Base-by-base conservation (phyloP, 2,329 filamentous ascomycete genomes). In the Xylariaceae sp. region DNA sequence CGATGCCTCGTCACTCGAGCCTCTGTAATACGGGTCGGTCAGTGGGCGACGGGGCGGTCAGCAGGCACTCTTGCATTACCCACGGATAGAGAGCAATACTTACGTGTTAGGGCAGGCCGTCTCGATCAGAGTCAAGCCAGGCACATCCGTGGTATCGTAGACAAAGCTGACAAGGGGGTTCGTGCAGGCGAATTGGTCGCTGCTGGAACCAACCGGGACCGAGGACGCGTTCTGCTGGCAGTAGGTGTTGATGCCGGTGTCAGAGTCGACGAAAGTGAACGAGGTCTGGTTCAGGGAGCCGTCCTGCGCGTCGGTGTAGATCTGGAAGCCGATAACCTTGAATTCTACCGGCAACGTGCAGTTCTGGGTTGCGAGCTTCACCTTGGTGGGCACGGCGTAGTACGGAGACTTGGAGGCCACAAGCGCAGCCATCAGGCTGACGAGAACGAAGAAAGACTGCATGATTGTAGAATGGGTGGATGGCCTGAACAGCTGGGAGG, bases 91-190 rank as follows among this genome's bases (percentile, higher is more conserved):
- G n/a, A n/a, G n/a, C n/a, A n/a, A n/a, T 6, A 42, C 43, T 35
- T 21, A 51, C 50, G 23, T 47, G 19, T 28, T 44, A 15, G 46
- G 47, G 26, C 50, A 52, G 3, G 43, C 44, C 19, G 31, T 29
- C 30, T 52, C 50, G 21, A 50, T 39, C 19, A 52, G 12, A n/a
- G 44, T 47, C 18, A 52, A 27, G 8, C 45, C 45, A 13, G 30
- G 35, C n/a, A n/a, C n/a, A 26, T 36, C 38, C 13, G 39, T 40
- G 6, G 42, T 44, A 30, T 50, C 40, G 24, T 46, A 52, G 29
- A 51, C 47, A 30, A 52, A 52, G 25, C 40, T 26, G 18, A 52
- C 48, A 19, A 37, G 37, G n/a, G 29, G 16, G 25, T 50, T 32
- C 23, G 46, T 44, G 23, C 50, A 52, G 15, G 46, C 39, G 32